Base-by-base conservation (phyloP, 805 yeast genomes). In the Yarrowia sp. region DNA sequence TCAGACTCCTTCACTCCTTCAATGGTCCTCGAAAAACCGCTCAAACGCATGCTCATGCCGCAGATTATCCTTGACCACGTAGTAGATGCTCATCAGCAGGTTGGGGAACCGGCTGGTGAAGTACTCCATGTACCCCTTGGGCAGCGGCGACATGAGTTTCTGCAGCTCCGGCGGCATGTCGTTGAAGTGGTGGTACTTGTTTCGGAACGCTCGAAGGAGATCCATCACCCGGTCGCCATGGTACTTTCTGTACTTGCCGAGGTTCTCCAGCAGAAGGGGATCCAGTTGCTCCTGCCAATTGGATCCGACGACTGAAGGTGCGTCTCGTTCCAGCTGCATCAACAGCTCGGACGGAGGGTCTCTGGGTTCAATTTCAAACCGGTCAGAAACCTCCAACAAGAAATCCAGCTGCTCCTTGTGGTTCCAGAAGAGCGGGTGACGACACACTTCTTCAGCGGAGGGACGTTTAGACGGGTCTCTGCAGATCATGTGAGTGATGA, bases 141-240 rank as follows among this genome's bases (percentile, higher is more conserved):
- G 97, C 36, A 92, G 79, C 0, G 94, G 89, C 19, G 91, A 89
- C 86, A 95, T 89, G 63, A 85, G 82, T 15, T 75, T 76, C 66
- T 86, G 87, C 69, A 95, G 82, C 14, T 81, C 84, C 10, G 79
- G 82, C 0, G 97, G 97, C 75, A 93, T 79, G 77, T 95, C 99
- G 79, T 92, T 92, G 77, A 85, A 94, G 77, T 95, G 99, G 77
- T 95, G 98, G 75, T 91, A 89, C 77, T 95, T 95, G 80, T 95
- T 95, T 74, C 99, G 83, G 73, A 95, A 78, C 0, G 97, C 97
- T 70, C 99, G 82, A 70, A 95, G 79, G 65, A 95, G 79, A 77
- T 95, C 99, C 87, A 92, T 86, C 56, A 95, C 78, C 73, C 87
- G 90, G 69, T 84, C 86, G 0, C 89, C 85, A 72, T 89, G 89